Base-by-base conservation (phyloP, 108 stramenopile genomes). In the Skeletonema costatum region DNA sequence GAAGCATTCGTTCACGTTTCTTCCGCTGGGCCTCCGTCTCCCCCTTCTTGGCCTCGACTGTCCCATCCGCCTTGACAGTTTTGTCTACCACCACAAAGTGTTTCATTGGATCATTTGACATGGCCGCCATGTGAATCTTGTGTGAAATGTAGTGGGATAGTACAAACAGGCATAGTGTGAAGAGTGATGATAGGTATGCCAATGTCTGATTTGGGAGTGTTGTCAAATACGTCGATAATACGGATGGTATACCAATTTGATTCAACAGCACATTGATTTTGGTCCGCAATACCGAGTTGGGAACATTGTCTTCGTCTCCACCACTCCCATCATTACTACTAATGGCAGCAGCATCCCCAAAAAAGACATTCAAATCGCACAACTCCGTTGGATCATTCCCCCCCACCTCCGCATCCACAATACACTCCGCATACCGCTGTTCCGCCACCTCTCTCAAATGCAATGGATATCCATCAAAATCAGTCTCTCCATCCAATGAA, bases 21-120 rank as follows among this genome's bases (percentile, higher is more conserved):
- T 77, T 83, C 1, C 82, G 48, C 32, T 77, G 76, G 4, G 82
- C 82, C 35, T 83, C 82, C 42, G 82, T 74, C 53, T 83, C 82
- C 16, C 76, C 76, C 66, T 39, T 14, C 29, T 77, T 83, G 32
- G 76, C 72, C 53, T 73, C 72, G 5, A 77, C 76, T 33, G 82
- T 77, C 14, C 76, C 76, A 66, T 83, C 76, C 30, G 76, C 72
- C 48, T 65, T 69, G 31, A 83, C 31, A 19, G 66, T 71, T 17
- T 32, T 64, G 32, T 77, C 82, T 1, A 60, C 62, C 48, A 71
- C 32, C 1, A 76, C 75, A 64, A 77, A 74, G 68, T 77, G 76
- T 42, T 74, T 77, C 77, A 78, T 78, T 39, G 77, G 77, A 39
- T 78, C 70, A 64, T 78, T 66, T 8, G 32, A 48, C 56, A 78